These are phyloP conservation scores for Ascochyta rabiei DNA, from an alignment of 2,329 filamentous ascomycete species.

Conservation along the genomic window DNA sequence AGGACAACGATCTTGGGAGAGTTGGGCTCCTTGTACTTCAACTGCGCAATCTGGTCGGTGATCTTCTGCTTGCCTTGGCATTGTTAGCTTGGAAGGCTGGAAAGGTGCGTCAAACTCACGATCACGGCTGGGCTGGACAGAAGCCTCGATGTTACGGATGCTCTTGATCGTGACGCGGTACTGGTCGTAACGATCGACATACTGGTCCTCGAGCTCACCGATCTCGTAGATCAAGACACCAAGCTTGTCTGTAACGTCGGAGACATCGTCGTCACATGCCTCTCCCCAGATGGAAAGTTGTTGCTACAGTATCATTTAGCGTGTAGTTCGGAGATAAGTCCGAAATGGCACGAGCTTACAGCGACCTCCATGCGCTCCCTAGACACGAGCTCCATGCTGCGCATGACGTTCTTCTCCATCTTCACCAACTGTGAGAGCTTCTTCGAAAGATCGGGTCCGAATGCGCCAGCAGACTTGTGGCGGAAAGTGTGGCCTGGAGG, in stretches of 20 bases:
- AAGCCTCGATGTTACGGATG: conserved; percentile 98
- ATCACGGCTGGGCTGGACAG: conserved; percentile 96
- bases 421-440: conserved; percentile 98
- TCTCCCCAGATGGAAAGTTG: conserved; percentile 99
- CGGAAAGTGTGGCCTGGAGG: conserved; percentile 70
- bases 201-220: conserved; percentile 96
- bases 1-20: conserved; percentile 97
- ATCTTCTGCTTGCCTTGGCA: conserved; percentile 93
- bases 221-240: conserved; percentile 98
- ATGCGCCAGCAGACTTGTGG: conserved; percentile 75
- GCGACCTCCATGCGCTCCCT: conserved; percentile 98
- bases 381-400: conserved; percentile 92
- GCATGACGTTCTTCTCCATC: conserved; percentile 99
- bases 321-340: conserved; percentile 5
- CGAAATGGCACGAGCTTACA: conserved; percentile 63
- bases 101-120: conserved; percentile 63
- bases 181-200: conserved; percentile 98
- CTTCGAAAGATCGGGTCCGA: conserved; percentile 88
- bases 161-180: conserved; percentile 99
- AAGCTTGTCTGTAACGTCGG: conserved; percentile 98
- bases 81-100: conserved; percentile 3
- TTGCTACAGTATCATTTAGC: conserved; percentile 66
- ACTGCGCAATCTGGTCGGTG: conserved; percentile 95
- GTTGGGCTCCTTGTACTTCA: conserved; percentile 99
- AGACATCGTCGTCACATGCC: conserved; percentile 93